Evolutionary conservation across 1,284 basidiomycete genomes (phyloP).

Genomic region (Cryptococcus hybrid): DNA sequence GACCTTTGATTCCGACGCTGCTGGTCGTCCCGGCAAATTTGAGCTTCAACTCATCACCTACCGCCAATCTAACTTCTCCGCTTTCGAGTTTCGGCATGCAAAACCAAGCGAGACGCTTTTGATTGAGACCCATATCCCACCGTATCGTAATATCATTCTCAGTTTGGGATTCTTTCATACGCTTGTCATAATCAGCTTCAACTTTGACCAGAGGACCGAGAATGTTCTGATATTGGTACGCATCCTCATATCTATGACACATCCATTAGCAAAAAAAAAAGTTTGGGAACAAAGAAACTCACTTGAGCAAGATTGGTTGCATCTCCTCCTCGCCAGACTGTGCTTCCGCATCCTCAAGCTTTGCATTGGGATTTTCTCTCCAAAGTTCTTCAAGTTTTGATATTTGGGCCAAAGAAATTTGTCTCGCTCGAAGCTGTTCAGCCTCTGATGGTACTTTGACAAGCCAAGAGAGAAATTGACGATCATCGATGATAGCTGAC

Average conservation of each 20-base stretch:
- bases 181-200: constrained; percentile 98
- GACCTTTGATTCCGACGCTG: constrained; percentile 52
- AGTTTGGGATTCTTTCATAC: constrained; percentile 96
- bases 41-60: constrained; percentile 92
- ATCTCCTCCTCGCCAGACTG: constrained; percentile 96
- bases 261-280: no score
- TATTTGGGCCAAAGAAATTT: constrained; percentile 95
- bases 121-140: constrained; percentile 97
- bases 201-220: constrained; percentile 99
- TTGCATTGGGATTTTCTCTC: constrained; percentile 94
- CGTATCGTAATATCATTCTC: constrained; percentile 94
- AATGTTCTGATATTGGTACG: constrained; percentile 99
- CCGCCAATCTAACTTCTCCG: constrained; percentile 93
- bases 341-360: constrained; percentile 93
- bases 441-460: constrained; percentile 96
- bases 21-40: constrained; percentile 74
- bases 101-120: constrained; percentile 98
- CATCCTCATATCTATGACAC: constrained; percentile 78
- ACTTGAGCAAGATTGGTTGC: constrained; percentile 77
- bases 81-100: constrained; percentile 93
- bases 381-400: constrained; percentile 96
- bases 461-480: constrained; percentile 98
- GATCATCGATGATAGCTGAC: constrained; percentile 98
- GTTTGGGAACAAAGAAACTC: constrained; percentile 16
- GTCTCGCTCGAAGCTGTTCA: constrained; percentile 90